A percentile compares a stretch with the other conserved stretches of the same genome.
These are phyloP conservation scores for Thuja plicata DNA, from an alignment of 83 land plant genomes.

Conservation along the genomic window DNA sequence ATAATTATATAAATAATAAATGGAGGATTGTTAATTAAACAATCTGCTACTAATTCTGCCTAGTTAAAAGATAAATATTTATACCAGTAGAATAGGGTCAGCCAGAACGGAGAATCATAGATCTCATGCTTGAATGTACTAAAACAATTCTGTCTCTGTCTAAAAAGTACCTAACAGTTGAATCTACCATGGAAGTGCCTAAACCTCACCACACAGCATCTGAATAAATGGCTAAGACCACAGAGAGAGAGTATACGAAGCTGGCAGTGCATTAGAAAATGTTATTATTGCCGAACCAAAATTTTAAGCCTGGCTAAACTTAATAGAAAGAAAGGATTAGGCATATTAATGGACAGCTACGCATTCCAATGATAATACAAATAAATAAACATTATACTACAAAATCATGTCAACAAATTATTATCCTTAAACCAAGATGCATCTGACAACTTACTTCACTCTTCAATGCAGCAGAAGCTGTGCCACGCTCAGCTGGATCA, in stretches of 20 bases:
- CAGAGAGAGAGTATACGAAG: not conserved
- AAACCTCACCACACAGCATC: not conserved
- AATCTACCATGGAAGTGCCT: not conserved
- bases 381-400: not conserved
- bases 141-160: not conserved
- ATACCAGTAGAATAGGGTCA: not conserved
- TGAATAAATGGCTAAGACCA: not conserved
- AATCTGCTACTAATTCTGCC: not conserved
- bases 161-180: not conserved
- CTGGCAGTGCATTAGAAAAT: not conserved
- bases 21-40: not conserved
- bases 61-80: too few species aligned
- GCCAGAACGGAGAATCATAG: not conserved
- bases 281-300: not conserved
- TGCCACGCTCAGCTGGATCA: slow-evolving; percentile 61
- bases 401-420: not conserved
- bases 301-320: not conserved
- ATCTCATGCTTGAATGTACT: not conserved
- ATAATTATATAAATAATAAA: too few species aligned
- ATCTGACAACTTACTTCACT: slow-evolving; percentile 49
- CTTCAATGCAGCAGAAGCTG: slow-evolving; percentile 60
- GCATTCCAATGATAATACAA: not conserved
- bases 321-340: not conserved
- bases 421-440: not conserved
- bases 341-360: not conserved